phyloP scores from a whole-genome alignment of 345 rosid species.

The Gynandropsis gynandra region DNA sequence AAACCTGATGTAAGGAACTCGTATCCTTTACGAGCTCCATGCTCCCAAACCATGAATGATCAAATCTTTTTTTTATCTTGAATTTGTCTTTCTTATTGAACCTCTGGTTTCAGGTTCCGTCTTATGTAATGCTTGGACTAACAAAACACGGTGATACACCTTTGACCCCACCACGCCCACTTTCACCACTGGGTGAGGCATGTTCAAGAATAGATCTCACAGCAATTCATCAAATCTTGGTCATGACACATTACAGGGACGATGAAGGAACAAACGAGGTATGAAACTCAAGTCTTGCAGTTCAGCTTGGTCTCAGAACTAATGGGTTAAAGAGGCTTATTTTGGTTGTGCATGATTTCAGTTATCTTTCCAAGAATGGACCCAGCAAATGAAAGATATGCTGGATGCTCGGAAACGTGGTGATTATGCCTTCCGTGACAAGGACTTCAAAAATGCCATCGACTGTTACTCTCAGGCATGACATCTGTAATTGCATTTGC shows the following conservation, averaged over 20 bases:
- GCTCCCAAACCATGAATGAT: no score
- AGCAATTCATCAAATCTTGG: conserved; percentile 87
- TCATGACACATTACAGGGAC: conserved; percentile 81
- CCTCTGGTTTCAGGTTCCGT: conserved; percentile 56
- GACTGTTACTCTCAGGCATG: conserved; percentile 91
- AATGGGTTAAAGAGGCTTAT: neutral
- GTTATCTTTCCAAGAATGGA: conserved; percentile 98
- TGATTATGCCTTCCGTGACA: conserved; percentile 87
- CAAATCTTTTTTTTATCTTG: neutral
- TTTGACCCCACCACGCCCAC: conserved; percentile 64
- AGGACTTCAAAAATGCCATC: conserved; percentile 87
- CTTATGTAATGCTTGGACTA: conserved; percentile 79
- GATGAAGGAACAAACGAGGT: conserved; percentile 96
- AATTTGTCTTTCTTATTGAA: neutral
- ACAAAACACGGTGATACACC: conserved; percentile 72
- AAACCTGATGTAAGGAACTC: conserved; percentile 63
- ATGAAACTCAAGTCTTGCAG: neutral
- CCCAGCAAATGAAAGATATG: conserved; percentile 96
- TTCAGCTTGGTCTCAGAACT: neutral
- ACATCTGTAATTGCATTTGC: neutral
- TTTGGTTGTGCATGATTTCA: conserved; percentile 22
- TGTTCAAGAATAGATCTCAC: conserved; percentile 95
- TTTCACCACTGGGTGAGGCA: conserved; percentile 89
- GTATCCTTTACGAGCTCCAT: neutral
- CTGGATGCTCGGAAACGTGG: conserved; percentile 90